Evolutionary conservation across 2,329 filamentous ascomycete species (phyloP).

Genomic region (Botrytis pseudocinerea): DNA sequence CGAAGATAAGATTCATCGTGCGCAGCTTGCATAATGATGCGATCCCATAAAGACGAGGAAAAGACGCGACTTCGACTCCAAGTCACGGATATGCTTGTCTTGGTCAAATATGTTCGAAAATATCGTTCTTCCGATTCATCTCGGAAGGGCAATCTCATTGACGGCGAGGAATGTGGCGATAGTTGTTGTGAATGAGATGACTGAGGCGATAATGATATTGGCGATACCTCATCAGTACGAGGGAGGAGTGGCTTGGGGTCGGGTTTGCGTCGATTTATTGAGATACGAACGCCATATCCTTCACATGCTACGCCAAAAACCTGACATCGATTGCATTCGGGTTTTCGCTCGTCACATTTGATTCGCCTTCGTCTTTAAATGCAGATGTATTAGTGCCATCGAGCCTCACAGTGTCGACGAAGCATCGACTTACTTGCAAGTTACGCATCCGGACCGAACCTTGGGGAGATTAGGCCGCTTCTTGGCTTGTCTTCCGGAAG

Average conservation of each 20-base stretch:
- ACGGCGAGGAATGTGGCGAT: constrained; percentile 6
- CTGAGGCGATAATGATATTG: not conserved
- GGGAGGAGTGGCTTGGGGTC: not conserved
- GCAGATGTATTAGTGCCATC: constrained; percentile 8
- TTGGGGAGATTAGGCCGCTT: constrained; percentile 19
- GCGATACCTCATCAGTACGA: not conserved
- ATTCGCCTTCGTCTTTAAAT: constrained; percentile 18
- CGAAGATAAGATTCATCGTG: constrained; percentile 59
- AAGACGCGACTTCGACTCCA: constrained; percentile 50
- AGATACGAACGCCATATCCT: constrained; percentile 15
- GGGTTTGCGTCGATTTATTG: constrained; percentile 7
- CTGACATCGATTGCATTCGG: constrained; percentile 15
- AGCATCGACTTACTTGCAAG: constrained; percentile 24
- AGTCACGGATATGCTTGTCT: constrained; percentile 43
- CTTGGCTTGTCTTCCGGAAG: constrained; percentile 9
- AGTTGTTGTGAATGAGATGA: not conserved
- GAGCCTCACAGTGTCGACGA: constrained; percentile 1
- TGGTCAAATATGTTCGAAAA: constrained; percentile 19
- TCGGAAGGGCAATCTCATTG: constrained; percentile 12
- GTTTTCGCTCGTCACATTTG: constrained; percentile 23
- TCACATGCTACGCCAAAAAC: constrained; percentile 20
- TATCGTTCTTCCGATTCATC: constrained; percentile 47
- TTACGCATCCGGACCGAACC: constrained; percentile 21
- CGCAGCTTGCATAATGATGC: constrained; percentile 61
- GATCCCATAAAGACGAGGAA: constrained; percentile 61